A percentile compares a stretch with the other conserved stretches of the same genome.
Conservation (phyloP, 306 rosid species). For the Biancaea sappan region DNA sequence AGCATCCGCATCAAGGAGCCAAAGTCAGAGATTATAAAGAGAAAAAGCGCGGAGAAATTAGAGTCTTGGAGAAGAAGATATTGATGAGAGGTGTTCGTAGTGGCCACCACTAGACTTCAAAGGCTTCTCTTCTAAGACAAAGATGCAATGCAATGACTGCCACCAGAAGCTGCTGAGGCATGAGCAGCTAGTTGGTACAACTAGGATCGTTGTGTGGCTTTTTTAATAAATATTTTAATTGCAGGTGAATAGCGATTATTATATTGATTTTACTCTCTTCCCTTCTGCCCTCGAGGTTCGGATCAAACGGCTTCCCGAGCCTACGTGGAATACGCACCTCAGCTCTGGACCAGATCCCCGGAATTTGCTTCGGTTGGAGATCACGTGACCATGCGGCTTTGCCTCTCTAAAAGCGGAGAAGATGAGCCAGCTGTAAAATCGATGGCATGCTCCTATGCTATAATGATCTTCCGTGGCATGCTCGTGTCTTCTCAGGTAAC, state of each 20-base stretch:
- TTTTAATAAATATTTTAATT: background rate
- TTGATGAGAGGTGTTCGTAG: background rate
- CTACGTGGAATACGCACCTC: slow-evolving; percentile 44
- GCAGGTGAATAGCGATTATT: too few relatives aligned
- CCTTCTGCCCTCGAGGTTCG: slow-evolving; percentile 42
- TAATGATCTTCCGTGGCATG: background rate
- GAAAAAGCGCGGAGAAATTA: background rate
- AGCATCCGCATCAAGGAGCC: slow-evolving; percentile 21
- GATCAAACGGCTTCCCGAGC: slow-evolving; percentile 85
- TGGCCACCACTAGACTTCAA: background rate
- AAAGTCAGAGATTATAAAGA: background rate
- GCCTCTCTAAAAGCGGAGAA: background rate
- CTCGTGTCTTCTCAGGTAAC: background rate
- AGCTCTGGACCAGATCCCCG: background rate
- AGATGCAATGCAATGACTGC: slow-evolving; percentile 42
- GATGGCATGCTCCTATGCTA: background rate
- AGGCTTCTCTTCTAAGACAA: slow-evolving; percentile 63
- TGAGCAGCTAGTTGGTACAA: background rate
- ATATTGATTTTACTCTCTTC: slow-evolving; percentile 22
- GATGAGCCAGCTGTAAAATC: background rate
- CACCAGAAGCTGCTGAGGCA: background rate
- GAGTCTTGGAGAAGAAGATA: slow-evolving; percentile 77
- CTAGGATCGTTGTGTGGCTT: background rate
- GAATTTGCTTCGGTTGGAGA: background rate
- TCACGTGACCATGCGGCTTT: background rate